Conservation (phyloP, 2,329 filamentous ascomycete species). For the Aureobasidium uvarum region DNA sequence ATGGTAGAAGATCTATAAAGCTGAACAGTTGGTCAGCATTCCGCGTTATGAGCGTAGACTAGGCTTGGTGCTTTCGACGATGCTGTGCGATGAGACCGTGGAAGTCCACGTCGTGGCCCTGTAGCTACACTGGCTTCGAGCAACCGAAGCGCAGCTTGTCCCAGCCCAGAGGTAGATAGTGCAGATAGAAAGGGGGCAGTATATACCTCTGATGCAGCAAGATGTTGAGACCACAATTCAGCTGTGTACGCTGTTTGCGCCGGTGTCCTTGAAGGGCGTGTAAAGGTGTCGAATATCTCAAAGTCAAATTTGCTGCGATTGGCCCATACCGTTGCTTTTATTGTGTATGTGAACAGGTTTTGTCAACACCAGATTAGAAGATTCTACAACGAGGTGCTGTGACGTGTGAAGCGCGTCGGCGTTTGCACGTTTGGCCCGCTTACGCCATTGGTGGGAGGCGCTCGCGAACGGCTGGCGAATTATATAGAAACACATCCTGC, state of each 20-base stretch:
- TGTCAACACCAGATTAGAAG: constrained; percentile 17
- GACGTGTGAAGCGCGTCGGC: constrained; percentile 12
- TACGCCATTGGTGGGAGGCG: neutral
- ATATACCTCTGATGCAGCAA: constrained; percentile 14
- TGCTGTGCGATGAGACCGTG: neutral
- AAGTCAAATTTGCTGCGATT: constrained; percentile 1
- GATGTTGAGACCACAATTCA: constrained; percentile 4
- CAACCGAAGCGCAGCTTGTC: neutral
- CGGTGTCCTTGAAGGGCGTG: neutral
- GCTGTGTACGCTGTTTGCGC: neutral
- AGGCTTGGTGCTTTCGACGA: neutral
- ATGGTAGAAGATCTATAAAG: neutral
- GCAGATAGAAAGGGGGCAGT: neutral
- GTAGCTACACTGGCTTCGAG: neutral
- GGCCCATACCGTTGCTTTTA: constrained; percentile 12
- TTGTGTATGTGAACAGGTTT: constrained; percentile 14
- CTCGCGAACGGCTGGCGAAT: neutral
- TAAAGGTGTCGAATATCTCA: neutral
- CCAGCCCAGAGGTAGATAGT: neutral
- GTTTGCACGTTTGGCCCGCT: neutral
- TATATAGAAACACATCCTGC: neutral
- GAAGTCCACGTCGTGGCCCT: neutral
- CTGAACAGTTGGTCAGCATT: constrained; percentile 13
- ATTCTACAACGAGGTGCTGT: constrained; percentile 21
- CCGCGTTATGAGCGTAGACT: neutral